Evolutionary conservation across 495 filamentous ascomycete species (phyloP).

Genomic region (Hypoxylon perforatum): DNA sequence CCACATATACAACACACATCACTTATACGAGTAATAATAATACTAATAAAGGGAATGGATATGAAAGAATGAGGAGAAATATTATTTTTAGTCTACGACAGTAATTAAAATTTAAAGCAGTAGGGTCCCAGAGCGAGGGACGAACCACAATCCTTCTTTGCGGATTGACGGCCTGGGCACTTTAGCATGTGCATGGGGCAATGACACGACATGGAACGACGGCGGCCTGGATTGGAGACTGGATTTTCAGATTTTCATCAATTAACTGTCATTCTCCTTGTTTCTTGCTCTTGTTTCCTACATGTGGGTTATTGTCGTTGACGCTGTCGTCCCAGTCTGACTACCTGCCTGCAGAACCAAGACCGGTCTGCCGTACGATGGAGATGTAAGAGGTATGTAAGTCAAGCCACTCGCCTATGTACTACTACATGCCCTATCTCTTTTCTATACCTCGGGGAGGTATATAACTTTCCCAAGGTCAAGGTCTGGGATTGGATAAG

Average conservation of each 20-base stretch:
- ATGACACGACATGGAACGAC: constrained; percentile 44
- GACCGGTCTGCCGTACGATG: constrained; percentile 33
- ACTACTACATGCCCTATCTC: constrained; percentile 28
- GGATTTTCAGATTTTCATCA: constrained; percentile 24
- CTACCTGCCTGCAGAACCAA: constrained; percentile 41
- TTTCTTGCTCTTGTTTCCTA: constrained; percentile 8
- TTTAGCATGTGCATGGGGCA: constrained; percentile 27
- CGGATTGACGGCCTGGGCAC: constrained; percentile 33
- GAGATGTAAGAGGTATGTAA: constrained; percentile 20
- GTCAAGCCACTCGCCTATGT: constrained; percentile 12
- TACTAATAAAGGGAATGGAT: constrained; percentile 1
- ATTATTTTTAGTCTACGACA: constrained; percentile 34
- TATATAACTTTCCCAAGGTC: constrained; percentile 25
- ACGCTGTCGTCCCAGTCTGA: constrained; percentile 18
- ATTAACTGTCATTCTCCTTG: constrained; percentile 26
- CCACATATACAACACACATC: constrained; percentile 4
- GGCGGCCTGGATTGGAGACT: constrained; percentile 13
- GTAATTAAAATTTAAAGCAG: constrained; percentile 23
- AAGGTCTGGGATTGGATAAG: constrained; percentile 42
- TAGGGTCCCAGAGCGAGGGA: constrained; percentile 22
- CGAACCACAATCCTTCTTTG: constrained; percentile 25
- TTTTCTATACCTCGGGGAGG: constrained; percentile 22
- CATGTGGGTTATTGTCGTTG: constrained; percentile 6
- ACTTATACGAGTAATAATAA: background rate
- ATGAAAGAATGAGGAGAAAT: constrained; percentile 9